phyloP scores from a whole-genome alignment of 352 stramenopile genomes.

The Thalassiosira allenii region DNA sequence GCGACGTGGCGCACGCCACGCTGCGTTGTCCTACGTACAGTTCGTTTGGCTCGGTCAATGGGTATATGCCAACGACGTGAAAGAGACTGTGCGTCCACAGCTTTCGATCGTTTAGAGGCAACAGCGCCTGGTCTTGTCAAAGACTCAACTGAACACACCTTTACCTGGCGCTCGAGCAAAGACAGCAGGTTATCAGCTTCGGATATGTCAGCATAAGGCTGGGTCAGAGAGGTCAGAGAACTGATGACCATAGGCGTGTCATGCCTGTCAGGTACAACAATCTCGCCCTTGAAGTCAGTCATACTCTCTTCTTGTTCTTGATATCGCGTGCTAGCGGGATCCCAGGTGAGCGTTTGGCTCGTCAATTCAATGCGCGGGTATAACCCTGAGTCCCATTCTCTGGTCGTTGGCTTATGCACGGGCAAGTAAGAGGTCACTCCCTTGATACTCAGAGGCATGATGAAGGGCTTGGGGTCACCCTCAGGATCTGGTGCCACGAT shows the following conservation, averaged over 20 bases:
- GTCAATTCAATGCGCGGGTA: not conserved
- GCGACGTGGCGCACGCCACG: constrained; percentile 2
- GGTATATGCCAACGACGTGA: not conserved
- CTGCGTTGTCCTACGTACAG: constrained; percentile 18
- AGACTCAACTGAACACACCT: not conserved
- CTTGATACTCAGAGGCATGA: not conserved
- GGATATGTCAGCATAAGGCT: not conserved
- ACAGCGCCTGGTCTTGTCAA: not conserved
- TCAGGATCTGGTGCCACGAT: not conserved
- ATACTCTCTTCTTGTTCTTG: not conserved
- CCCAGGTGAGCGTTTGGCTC: not conserved
- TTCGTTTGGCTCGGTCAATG: not conserved
- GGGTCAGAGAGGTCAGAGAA: not conserved
- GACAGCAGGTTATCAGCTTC: not conserved
- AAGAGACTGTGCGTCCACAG: not conserved
- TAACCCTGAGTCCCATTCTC: not conserved
- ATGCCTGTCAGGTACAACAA: not conserved
- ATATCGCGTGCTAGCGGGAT: not conserved
- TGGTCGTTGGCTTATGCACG: not conserved
- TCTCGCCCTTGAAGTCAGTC: not conserved
- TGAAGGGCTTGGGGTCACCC: not conserved
- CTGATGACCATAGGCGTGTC: not conserved
- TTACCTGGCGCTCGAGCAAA: not conserved
- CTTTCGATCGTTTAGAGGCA: not conserved
- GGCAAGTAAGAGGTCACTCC: not conserved